phyloP scores from a whole-genome alignment of 176 grass and related monocot species.

The Calamus simplicifolius region DNA sequence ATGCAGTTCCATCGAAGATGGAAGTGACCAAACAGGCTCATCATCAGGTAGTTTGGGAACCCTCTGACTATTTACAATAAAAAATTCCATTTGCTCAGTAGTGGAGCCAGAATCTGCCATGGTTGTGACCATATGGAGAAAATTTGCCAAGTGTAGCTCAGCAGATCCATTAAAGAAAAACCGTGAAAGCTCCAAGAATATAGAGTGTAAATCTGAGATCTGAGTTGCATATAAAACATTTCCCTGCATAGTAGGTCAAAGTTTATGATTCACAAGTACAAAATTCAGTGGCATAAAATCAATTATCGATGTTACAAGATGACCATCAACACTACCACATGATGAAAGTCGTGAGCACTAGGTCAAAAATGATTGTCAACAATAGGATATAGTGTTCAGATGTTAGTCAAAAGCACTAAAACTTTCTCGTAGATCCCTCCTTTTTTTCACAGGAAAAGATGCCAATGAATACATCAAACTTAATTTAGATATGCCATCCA shows the following conservation, averaged over 20 bases:
- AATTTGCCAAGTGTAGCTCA: constrained; percentile 79
- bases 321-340: too few relatives aligned
- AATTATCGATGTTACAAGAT: too few relatives aligned
- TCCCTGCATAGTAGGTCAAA: constrained; percentile 45
- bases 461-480: too few relatives aligned
- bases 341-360: too few relatives aligned
- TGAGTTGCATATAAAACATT: constrained; percentile 51
- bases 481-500: too few relatives aligned
- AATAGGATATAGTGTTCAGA: too few relatives aligned
- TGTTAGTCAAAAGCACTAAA: too few relatives aligned
- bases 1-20: constrained; percentile 23
- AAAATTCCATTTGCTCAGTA: constrained; percentile 55
- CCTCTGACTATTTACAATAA: constrained; percentile 75
- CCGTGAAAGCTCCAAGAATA: constrained; percentile 84
- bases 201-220: constrained; percentile 53
- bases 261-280: too few relatives aligned
- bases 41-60: constrained; percentile 52
- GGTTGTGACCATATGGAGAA: constrained; percentile 80
- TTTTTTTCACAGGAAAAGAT: too few relatives aligned
- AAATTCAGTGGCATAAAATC: too few relatives aligned
- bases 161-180: constrained; percentile 83
- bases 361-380: too few relatives aligned
- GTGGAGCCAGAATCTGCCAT: constrained; percentile 65
- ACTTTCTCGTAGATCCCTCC: too few relatives aligned
- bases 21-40: constrained; percentile 69